Percentiles rank a stretch among this genome's conserved stretches.
phyloP scores from a whole-genome alignment of 1,284 basidiomycete genomes.

The Paramarasmius palmivorus region DNA sequence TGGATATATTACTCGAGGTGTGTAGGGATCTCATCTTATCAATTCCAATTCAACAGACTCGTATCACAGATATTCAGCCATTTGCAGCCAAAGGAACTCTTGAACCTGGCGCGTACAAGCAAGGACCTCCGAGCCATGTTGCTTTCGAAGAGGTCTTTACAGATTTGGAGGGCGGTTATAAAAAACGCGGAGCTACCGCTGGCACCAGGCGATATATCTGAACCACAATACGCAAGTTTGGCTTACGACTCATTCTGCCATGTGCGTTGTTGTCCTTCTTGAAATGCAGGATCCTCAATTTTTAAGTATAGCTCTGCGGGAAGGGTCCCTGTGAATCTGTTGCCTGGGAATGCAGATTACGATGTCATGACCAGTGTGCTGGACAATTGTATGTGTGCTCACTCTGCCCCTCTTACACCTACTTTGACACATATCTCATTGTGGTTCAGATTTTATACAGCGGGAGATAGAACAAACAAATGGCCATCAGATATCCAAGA shows the following conservation, averaged over 20 bases:
- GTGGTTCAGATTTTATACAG: too few species aligned
- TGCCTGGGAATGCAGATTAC: not conserved
- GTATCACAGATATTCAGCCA: not conserved
- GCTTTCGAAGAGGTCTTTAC: not conserved
- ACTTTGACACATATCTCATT: too few species aligned
- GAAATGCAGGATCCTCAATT: not conserved
- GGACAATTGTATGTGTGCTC: not conserved
- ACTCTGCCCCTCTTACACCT: too few species aligned
- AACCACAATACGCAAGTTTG: slow-evolving; percentile 7
- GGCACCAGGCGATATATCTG: slow-evolving; percentile 3
- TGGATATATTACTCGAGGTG: not conserved
- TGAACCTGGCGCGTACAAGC: slow-evolving; percentile 7
- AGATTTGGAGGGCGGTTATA: slow-evolving; percentile 5
- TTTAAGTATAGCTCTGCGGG: not conserved
- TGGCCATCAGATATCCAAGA: too few species aligned
- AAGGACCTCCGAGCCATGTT: slow-evolving; percentile 5
- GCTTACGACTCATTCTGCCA: not conserved
- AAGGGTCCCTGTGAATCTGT: not conserved
- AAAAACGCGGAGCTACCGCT: slow-evolving; percentile 3
- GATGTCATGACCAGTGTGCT: not conserved
- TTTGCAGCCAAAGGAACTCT: not conserved
- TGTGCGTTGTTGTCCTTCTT: not conserved
- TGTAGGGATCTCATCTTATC: not conserved
- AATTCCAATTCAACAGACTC: too few species aligned
- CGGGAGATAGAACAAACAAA: too few species aligned